Evolutionary conservation across 371 early-diverging fungal species (phyloP).

Genomic region (Apophysomyces ossiformis): DNA sequence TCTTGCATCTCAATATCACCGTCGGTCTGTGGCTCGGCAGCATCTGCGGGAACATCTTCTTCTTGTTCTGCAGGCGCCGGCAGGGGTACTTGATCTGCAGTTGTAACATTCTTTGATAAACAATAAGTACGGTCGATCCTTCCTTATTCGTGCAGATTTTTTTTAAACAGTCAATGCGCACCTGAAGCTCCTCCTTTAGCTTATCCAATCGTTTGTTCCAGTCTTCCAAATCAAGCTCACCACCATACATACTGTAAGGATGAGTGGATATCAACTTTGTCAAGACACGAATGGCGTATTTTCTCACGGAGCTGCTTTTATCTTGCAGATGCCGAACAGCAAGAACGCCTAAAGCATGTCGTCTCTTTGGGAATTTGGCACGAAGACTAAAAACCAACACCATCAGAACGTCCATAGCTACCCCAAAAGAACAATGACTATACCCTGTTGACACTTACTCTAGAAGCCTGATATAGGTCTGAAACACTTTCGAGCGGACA

Average conservation of each 20-base stretch:
- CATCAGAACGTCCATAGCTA: not conserved
- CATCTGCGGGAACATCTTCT: not conserved
- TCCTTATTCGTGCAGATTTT: too few species aligned
- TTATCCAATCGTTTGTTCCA: slow-evolving; percentile 69
- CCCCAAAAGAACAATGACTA: not conserved
- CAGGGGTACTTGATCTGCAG: slow-evolving; percentile 5
- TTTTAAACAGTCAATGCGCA: slow-evolving; percentile 13
- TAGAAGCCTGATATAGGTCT: slow-evolving; percentile 79
- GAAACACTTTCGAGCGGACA: slow-evolving; percentile 87
- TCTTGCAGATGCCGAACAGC: slow-evolving; percentile 85
- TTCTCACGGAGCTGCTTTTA: slow-evolving; percentile 88
- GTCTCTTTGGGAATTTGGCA: slow-evolving; percentile 80
- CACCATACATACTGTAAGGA: slow-evolving; percentile 90
- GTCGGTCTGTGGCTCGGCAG: not conserved
- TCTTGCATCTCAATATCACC: slow-evolving; percentile 23
- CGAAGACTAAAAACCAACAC: slow-evolving; percentile 35
- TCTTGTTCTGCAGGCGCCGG: too few species aligned
- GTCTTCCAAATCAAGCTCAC: slow-evolving; percentile 68
- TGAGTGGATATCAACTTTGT: slow-evolving; percentile 81
- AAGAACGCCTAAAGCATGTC: slow-evolving; percentile 73
- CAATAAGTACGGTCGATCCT: not conserved
- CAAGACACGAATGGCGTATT: slow-evolving; percentile 85
- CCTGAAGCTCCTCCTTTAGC: slow-evolving; percentile 68
- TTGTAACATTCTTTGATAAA: slow-evolving; percentile 5
- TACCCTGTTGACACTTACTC: slow-evolving; percentile 56